phyloP scores from a whole-genome alignment of 129 eudicot species.

The Lonicera japonica region DNA sequence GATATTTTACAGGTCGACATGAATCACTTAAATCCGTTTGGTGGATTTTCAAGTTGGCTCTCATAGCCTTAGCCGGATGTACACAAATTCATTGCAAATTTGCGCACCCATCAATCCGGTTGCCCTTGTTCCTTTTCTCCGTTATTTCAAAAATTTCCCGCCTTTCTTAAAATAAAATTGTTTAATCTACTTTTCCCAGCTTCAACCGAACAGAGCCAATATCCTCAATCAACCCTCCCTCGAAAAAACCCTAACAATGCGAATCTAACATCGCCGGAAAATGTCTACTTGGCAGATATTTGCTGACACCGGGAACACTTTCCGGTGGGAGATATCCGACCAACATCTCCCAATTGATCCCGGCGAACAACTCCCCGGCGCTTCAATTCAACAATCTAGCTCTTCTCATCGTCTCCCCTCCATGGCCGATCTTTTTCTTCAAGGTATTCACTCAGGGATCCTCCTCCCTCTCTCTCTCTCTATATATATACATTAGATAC shows the following conservation, averaged over 20 bases:
- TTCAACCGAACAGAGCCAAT: conserved; percentile 7
- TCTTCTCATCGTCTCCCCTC: conserved; percentile 30
- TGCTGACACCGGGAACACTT: conserved; percentile 42
- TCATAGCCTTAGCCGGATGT: too few relatives aligned
- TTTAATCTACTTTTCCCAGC: conserved; percentile 5
- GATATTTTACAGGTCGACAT: too few relatives aligned
- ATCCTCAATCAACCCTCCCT: conserved; percentile 1
- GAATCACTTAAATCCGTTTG: too few relatives aligned
- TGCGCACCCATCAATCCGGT: too few relatives aligned
- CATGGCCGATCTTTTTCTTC: conserved; percentile 45
- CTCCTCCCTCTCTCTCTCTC: neutral
- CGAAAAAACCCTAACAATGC: conserved; percentile 21
- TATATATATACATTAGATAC: neutral
- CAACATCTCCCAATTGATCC: conserved; percentile 23
- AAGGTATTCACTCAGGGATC: conserved; percentile 24
- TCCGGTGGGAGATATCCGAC: conserved; percentile 60
- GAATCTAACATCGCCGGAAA: conserved; percentile 17
- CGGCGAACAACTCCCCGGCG: conserved; percentile 12
- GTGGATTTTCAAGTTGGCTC: too few relatives aligned
- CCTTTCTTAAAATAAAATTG: conserved; percentile 16
- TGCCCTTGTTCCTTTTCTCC: neutral
- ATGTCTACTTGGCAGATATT: conserved; percentile 76
- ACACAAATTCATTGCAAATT: too few relatives aligned
- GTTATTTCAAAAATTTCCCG: conserved; percentile 28
- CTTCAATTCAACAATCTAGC: conserved; percentile 15